Percentiles rank a stretch among this genome's conserved stretches.
Conservation (phyloP, 805 yeast genomes). For the Myxozyma mucilagina region DNA sequence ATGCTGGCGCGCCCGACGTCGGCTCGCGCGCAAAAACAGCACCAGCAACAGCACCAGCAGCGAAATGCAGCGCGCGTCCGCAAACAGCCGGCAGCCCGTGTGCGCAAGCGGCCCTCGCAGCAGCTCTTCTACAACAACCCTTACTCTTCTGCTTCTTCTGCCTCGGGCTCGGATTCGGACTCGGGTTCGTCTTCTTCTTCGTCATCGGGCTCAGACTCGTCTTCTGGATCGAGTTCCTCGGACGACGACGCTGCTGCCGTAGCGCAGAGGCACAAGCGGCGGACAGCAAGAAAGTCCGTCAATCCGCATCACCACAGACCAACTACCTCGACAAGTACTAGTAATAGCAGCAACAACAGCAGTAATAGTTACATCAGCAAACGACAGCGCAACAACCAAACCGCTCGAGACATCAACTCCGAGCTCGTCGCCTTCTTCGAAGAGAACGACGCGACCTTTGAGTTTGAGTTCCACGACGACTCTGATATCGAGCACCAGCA, state of each 20-base stretch:
- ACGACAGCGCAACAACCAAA: conserved; percentile 1
- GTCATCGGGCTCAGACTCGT: not conserved
- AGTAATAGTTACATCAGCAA: conserved; percentile 4
- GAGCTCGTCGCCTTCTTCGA: conserved; percentile 27
- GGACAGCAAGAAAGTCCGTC: no score
- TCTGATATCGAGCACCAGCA: conserved; percentile 17
- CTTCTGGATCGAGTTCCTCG: no score
- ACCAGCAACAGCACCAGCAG: no score
- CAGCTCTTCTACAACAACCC: conserved; percentile 23
- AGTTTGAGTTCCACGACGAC: conserved; percentile 29
- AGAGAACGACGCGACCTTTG: conserved; percentile 17
- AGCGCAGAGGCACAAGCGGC: no score
- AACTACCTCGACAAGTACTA: not conserved
- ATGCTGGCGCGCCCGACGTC: no score
- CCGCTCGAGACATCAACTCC: conserved; percentile 13
- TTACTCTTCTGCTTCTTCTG: conserved; percentile 20
- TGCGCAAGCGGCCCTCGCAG: not conserved
- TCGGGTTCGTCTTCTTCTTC: not conserved
- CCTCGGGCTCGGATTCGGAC: conserved; percentile 1
- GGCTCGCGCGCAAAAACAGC: no score
- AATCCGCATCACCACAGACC: not conserved
- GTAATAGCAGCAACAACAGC: conserved; percentile 1
- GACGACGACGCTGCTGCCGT: no score
- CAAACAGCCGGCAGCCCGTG: conserved; percentile 7
- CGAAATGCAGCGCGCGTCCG: conserved; percentile 4